phyloP scores from a whole-genome alignment of 768 basidiomycete species.

The Floccularia luteovirens region DNA sequence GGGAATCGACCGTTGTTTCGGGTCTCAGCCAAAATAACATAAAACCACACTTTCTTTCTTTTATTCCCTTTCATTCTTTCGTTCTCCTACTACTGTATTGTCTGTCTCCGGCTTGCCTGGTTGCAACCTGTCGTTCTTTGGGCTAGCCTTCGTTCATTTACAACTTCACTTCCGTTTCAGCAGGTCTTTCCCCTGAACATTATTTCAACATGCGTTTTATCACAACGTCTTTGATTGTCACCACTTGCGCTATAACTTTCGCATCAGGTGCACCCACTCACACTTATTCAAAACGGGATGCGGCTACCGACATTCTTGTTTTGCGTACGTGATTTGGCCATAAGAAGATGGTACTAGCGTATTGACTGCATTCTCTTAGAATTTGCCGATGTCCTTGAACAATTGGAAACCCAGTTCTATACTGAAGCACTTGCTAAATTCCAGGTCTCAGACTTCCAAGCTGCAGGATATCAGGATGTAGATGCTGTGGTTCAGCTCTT shows the following conservation, averaged over 20 bases:
- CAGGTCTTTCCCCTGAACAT: slow-evolving; percentile 19
- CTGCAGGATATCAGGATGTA: slow-evolving; percentile 55
- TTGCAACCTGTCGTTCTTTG: slow-evolving; percentile 50
- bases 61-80: background rate
- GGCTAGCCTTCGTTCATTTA: slow-evolving; percentile 20
- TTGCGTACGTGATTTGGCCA: slow-evolving; percentile 47
- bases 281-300: slow-evolving; percentile 31
- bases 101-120: slow-evolving; percentile 63
- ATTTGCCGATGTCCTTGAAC: slow-evolving; percentile 72
- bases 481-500: slow-evolving; percentile 56
- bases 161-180: slow-evolving; percentile 19
- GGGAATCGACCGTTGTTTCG: too few relatives aligned
- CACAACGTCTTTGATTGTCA: slow-evolving; percentile 30
- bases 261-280: slow-evolving; percentile 43
- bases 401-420: slow-evolving; percentile 68
- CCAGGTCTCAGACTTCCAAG: slow-evolving; percentile 49
- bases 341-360: too few relatives aligned
- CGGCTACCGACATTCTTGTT: slow-evolving; percentile 41
- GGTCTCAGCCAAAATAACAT: too few relatives aligned
- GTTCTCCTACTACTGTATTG: slow-evolving; percentile 9
- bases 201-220: slow-evolving; percentile 40
- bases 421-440: slow-evolving; percentile 58
- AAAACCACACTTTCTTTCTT: slow-evolving; percentile 6
- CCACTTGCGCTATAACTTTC: slow-evolving; percentile 34
- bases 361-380: too few relatives aligned